phyloP scores from a whole-genome alignment of 805 yeast genomes.

The Zygotorulaspora sp. region DNA sequence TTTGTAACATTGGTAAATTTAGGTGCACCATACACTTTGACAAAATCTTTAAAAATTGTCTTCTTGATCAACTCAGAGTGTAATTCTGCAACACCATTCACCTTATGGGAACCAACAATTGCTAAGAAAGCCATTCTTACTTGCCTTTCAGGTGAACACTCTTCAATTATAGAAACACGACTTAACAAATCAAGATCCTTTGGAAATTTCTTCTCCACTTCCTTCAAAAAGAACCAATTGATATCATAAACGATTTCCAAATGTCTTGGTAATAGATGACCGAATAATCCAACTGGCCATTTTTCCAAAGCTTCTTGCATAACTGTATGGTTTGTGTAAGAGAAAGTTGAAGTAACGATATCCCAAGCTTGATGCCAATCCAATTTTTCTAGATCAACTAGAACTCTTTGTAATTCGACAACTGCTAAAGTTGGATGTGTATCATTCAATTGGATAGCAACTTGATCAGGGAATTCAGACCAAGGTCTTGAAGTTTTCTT shows the following conservation, averaged over 20 bases:
- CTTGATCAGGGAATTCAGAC: constrained; percentile 76
- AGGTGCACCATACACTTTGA: constrained; percentile 70
- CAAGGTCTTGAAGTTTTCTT: constrained; percentile 73
- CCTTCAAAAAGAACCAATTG: constrained; percentile 71
- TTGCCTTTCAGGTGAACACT: constrained; percentile 62
- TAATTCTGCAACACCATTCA: constrained; percentile 93
- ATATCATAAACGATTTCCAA: constrained; percentile 84
- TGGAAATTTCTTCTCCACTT: constrained; percentile 74
- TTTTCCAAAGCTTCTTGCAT: constrained; percentile 93
- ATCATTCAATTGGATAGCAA: constrained; percentile 90
- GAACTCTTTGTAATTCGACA: constrained; percentile 81
- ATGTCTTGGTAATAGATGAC: constrained; percentile 81
- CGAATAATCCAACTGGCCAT: constrained; percentile 85
- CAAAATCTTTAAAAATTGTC: constrained; percentile 88
- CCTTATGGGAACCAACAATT: constrained; percentile 86
- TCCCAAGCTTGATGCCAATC: constrained; percentile 84
- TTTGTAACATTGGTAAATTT: constrained; percentile 90
- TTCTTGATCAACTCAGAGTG: constrained; percentile 88
- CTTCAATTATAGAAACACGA: constrained; percentile 82
- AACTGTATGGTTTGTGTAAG: constrained; percentile 93
- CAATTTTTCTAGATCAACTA: constrained; percentile 78
- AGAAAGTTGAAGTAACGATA: constrained; percentile 74
- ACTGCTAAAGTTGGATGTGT: constrained; percentile 92
- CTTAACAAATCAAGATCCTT: constrained; percentile 55
- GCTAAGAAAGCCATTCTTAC: constrained; percentile 92